A percentile compares a stretch with the other conserved stretches of the same genome.
These are phyloP conservation scores for Dictyophora rubrovolvata DNA, from an alignment of 768 basidiomycete genomes.

Conservation along the genomic window DNA sequence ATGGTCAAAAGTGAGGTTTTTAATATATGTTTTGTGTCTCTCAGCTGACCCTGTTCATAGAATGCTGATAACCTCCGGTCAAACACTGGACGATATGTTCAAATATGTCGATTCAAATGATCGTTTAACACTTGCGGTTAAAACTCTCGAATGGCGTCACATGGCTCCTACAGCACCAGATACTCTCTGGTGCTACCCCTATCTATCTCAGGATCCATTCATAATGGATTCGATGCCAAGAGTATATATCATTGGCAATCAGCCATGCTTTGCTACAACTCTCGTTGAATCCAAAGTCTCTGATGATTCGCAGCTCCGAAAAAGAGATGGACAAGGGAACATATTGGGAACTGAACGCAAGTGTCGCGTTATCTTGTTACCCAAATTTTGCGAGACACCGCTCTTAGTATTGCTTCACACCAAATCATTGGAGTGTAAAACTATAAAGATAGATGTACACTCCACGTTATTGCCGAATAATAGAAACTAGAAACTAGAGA, in stretches of 20 bases:
- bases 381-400: conserved; percentile 72
- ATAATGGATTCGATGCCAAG: conserved; percentile 78
- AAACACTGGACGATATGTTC: conserved; percentile 90
- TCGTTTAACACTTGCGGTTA: conserved; percentile 53
- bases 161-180: conserved; percentile 99
- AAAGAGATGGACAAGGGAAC: conserved; percentile 22
- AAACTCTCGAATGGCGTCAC: conserved; percentile 87
- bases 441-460: conserved; percentile 37
- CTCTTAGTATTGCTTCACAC: conserved; percentile 72
- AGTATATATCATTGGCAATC: conserved; percentile 87
- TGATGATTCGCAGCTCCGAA: conserved; percentile 5
- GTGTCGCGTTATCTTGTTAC: conserved; percentile 73
- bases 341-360: conserved; percentile 22
- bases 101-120: conserved; percentile 55
- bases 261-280: conserved; percentile 70
- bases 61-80: conserved; percentile 81
- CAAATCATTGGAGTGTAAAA: conserved; percentile 60
- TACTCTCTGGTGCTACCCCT: conserved; percentile 98
- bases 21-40: neutral
- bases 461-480: neutral
- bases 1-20: conserved; percentile 25
- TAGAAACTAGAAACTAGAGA: no score
- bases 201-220: conserved; percentile 80
- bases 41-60: conserved; percentile 29
- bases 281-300: conserved; percentile 29